A percentile compares a stretch with the other conserved stretches of the same genome.
These are phyloP conservation scores for Corymbia citriodora DNA, from an alignment of 441 rosid genomes.

Conservation along the genomic window DNA sequence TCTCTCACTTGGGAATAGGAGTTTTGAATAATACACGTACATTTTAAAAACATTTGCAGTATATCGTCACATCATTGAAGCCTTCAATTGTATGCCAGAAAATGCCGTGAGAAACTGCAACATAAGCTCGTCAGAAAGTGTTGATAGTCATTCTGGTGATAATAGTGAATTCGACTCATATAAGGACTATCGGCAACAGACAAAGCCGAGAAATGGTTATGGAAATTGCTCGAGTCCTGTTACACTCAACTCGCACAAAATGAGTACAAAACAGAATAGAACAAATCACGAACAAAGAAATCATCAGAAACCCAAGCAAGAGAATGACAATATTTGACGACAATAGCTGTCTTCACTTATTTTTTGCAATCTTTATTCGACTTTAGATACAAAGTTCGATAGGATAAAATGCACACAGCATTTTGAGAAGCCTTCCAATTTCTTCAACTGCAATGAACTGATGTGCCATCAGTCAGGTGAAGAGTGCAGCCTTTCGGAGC, in stretches of 20 bases:
- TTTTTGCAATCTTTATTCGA: not conserved
- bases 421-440: not conserved
- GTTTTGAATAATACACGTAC: not conserved
- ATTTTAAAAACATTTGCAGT: not conserved
- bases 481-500: conserved; percentile 1
- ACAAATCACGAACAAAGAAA: not conserved
- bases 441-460: not conserved
- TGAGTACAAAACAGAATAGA: not conserved
- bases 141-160: not conserved
- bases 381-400: not conserved
- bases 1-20: not conserved
- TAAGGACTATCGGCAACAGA: not conserved
- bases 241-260: not conserved
- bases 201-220: not conserved
- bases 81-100: not conserved
- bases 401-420: no score
- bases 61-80: not conserved
- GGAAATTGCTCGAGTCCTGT: not conserved
- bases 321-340: not conserved
- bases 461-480: not conserved
- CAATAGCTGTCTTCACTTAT: not conserved
- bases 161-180: not conserved
- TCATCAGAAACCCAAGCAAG: not conserved
- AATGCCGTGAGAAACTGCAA: not conserved
- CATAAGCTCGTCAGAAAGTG: not conserved